These are phyloP conservation scores for Penicillium oxalicum DNA, from an alignment of 2,329 filamentous ascomycete genomes.

Conservation along the genomic window DNA sequence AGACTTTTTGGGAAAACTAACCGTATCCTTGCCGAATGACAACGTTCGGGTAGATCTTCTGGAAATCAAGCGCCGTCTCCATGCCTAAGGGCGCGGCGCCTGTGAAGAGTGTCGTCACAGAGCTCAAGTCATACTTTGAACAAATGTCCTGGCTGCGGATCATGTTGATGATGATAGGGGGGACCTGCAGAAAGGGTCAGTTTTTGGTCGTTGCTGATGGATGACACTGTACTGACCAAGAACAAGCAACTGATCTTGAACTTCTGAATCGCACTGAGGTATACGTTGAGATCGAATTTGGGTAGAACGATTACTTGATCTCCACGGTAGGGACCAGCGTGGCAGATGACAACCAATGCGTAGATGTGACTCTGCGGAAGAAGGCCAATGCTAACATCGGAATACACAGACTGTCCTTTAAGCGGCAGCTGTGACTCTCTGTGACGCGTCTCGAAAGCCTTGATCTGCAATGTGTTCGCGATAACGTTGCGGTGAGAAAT, in stretches of 20 bases:
- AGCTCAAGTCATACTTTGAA: constrained; percentile 65
- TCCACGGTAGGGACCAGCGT: constrained; percentile 61
- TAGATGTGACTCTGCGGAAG: constrained; percentile 80
- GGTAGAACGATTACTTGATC: constrained; percentile 65
- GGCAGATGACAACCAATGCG: constrained; percentile 64
- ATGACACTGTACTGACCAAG: not conserved
- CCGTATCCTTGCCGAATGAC: constrained; percentile 67
- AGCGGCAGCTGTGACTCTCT: constrained; percentile 18
- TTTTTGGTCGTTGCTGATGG: not conserved
- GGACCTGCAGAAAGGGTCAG: constrained; percentile 48
- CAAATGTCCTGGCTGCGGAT: constrained; percentile 58
- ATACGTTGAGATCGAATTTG: constrained; percentile 67
- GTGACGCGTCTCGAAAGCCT: constrained; percentile 43
- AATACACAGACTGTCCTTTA: constrained; percentile 46
- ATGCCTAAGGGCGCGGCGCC: constrained; percentile 73
- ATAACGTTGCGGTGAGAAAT: constrained; percentile 76
- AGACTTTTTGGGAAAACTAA: constrained; percentile 17
- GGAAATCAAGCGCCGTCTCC: constrained; percentile 63
- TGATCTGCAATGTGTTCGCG: constrained; percentile 63
- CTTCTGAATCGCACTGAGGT: constrained; percentile 58
- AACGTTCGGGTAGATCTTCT: constrained; percentile 58
- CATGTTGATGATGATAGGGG: constrained; percentile 75
- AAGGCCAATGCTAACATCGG: constrained; percentile 58
- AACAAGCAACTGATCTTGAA: constrained; percentile 57
- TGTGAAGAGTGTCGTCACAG: constrained; percentile 60